Evolutionary conservation across 257 asterid genomes (phyloP).

Genomic region (Hygrophila difformis): DNA sequence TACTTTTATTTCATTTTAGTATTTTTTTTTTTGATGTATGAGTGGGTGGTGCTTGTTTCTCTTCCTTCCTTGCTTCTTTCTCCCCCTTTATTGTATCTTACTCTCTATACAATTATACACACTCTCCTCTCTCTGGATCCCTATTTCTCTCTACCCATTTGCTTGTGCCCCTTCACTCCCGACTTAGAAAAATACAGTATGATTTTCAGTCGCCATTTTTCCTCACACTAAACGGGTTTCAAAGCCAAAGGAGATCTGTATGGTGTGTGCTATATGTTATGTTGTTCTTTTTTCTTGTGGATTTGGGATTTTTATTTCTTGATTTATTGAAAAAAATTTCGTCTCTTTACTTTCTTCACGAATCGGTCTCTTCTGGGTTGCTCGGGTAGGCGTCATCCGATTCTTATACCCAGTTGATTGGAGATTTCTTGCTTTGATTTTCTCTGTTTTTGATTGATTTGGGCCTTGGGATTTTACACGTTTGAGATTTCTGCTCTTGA

Average conservation of each 20-base stretch:
- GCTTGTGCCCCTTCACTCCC: slow-evolving; percentile 8
- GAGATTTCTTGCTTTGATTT: slow-evolving; percentile 7
- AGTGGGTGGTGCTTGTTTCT: slow-evolving; percentile 67
- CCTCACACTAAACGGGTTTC: slow-evolving; percentile 3
- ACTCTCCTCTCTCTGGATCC: not conserved
- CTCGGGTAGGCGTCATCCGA: too few species aligned
- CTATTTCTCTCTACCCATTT: slow-evolving; percentile 11
- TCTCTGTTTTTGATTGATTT: not conserved
- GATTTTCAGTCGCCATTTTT: not conserved
- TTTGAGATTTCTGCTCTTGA: slow-evolving; percentile 3
- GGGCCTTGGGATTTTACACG: not conserved
- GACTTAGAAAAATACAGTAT: slow-evolving; percentile 2
- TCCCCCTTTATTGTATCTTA: slow-evolving; percentile 20
- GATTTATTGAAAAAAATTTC: too few species aligned
- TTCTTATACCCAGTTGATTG: not conserved
- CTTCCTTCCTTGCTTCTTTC: too few species aligned
- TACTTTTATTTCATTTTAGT: too few species aligned
- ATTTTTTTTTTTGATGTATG: slow-evolving; percentile 63
- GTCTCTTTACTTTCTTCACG: too few species aligned
- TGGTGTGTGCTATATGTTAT: not conserved
- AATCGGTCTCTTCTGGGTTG: too few species aligned
- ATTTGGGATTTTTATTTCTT: not conserved
- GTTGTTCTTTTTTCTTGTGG: not conserved
- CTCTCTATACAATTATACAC: not conserved
- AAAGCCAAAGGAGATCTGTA: slow-evolving; percentile 16